Evolutionary conservation across 169 alveolate species (phyloP).

Genomic region (Hepatocystis sp.): DNA sequence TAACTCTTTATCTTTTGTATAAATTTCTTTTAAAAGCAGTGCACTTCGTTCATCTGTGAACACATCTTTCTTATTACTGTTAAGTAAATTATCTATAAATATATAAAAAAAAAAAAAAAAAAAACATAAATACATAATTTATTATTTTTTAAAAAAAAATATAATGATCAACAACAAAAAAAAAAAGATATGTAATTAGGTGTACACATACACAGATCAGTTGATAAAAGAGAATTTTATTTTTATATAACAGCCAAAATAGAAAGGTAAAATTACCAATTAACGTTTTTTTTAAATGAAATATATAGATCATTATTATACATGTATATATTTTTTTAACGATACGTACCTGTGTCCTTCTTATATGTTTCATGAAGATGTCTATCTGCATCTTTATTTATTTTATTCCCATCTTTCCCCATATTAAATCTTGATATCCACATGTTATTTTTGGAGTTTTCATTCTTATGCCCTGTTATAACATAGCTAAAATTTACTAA

Average conservation of each 20-base stretch:
- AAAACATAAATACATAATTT: not conserved
- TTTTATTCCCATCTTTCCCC: constrained; percentile 18
- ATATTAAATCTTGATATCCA: constrained; percentile 49
- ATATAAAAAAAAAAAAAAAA: not conserved
- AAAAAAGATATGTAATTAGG: no score
- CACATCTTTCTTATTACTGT: not conserved
- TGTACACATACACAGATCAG: no score
- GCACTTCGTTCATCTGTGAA: constrained; percentile 19
- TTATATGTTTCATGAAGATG: not conserved
- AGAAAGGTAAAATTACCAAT: not conserved
- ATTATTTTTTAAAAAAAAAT: no score
- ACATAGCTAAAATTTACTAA: constrained; percentile 18
- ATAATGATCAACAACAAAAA: no score
- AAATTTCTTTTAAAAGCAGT: constrained; percentile 42
- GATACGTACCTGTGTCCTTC: constrained; percentile 6
- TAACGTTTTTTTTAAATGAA: not conserved
- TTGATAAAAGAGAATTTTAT: no score
- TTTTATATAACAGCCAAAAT: no score
- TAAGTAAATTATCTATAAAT: constrained; percentile 4
- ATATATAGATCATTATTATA: not conserved
- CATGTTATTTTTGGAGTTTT: constrained; percentile 14
- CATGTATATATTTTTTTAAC: not conserved
- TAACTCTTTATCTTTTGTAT: constrained; percentile 27
- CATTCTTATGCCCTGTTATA: constrained; percentile 24
- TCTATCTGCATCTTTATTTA: constrained; percentile 5